Evolutionary conservation across 805 yeast species (phyloP), one percentile per base, ranked within the genome.

Genomic region (Monosporozyma yasuniensis): DNA sequence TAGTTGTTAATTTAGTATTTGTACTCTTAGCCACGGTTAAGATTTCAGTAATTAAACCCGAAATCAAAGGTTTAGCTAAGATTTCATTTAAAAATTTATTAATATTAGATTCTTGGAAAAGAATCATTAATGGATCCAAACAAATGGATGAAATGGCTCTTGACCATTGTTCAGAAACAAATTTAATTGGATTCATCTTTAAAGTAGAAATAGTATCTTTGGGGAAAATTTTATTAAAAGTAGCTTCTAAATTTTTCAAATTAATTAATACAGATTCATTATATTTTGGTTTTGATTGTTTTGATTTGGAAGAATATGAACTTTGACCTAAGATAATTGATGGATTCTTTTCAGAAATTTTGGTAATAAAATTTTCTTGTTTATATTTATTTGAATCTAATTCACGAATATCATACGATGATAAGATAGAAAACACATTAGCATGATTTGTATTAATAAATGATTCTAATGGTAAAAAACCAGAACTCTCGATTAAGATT

Each of bases 161-260:
- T 63, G 81, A 82, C 96, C 96, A 88, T 66, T 87, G 93, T 57
- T 81, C 80, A 9, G 81, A 77, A 65, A 76, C 68, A 58, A 78
- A 83, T 54, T 79, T 86, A 50, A 74, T 10, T 16, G 50, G 47
- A 16, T 59, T 50, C 21, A 50, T 39, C 32, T 57, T 53, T 50
- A 60, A 56, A n/a, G 50, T 39, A 67, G 37, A 80, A 71, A 53
- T 75, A 69, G 48, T 72, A 66, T 46, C 64, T 45, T 43, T 39
- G 2, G 59, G 51, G 32, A 60, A 59, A n/a, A 57, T 47, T 46
- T 58, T 56, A 38, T 50, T 37, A 16, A 61, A 58, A 23, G 58
- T 41, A 3, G 57, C 50, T 14, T 52, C 46, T 23, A 62, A 42
- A 16, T 52, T 25, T 11, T 52, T 50, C 14, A 56, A 39, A 47